A percentile compares a stretch with the other conserved stretches of the same genome.
phyloP scores from a whole-genome alignment of 345 rosid genomes.

The Euclidium syriacum region DNA sequence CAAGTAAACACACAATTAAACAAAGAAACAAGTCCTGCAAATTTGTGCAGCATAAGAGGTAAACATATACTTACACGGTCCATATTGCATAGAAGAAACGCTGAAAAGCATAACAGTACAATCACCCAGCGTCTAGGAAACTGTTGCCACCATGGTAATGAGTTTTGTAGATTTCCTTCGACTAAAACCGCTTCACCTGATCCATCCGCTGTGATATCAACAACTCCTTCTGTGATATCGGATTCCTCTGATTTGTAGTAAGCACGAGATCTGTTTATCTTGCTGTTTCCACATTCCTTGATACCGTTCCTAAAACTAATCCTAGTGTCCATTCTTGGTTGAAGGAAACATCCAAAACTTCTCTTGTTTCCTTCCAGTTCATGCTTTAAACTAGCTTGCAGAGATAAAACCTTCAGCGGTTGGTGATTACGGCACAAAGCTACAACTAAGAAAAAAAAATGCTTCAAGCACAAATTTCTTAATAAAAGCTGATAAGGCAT shows the following conservation, averaged over 20 bases:
- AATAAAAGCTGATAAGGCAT: background rate
- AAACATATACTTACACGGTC: constrained; percentile 69
- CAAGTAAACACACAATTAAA: constrained; percentile 4
- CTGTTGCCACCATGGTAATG: constrained; percentile 71
- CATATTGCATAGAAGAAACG: constrained; percentile 94
- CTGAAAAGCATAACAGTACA: constrained; percentile 74
- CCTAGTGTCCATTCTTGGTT: constrained; percentile 10
- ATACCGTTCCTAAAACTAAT: constrained; percentile 10
- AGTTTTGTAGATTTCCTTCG: constrained; percentile 41
- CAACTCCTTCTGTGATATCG: constrained; percentile 51
- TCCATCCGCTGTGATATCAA: constrained; percentile 45
- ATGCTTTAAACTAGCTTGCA: constrained; percentile 28
- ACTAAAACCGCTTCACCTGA: constrained; percentile 51
- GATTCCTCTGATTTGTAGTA: constrained; percentile 81
- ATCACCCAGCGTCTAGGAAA: constrained; percentile 88
- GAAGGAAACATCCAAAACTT: constrained; percentile 34
- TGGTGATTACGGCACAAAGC: constrained; percentile 27
- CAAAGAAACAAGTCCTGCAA: background rate
- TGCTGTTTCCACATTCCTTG: constrained; percentile 13
- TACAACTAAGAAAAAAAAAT: constrained; percentile 14
- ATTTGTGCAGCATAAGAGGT: background rate
- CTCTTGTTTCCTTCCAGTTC: constrained; percentile 13
- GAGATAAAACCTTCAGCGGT: constrained; percentile 14
- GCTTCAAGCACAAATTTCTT: constrained; percentile 20
- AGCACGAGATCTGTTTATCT: constrained; percentile 39